Evolutionary conservation across 345 rosid species (phyloP), one percentile per base, ranked within the genome.

Genomic region (Hibiscus trionum): DNA sequence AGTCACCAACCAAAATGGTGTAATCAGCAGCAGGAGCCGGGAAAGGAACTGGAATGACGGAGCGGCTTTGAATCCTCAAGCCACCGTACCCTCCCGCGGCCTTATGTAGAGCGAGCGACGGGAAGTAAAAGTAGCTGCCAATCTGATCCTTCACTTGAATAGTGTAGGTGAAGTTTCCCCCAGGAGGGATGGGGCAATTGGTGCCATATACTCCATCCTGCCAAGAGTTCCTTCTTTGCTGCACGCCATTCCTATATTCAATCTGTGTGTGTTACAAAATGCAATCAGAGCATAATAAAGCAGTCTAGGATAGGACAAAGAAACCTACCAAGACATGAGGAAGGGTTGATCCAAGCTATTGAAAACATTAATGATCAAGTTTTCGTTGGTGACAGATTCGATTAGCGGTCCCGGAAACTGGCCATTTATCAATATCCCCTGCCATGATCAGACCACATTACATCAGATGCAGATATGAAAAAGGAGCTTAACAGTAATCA

Each of bases 331-430:
- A 71, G 97, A 91, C 74, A 94, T 39, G 71, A 94, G 88, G 81
- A 94, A 90, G 66, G 96, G 93, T 74, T 90, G 93, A 66, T 91
- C 92, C 87, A 94, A 84, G 82, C 87, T 81, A 77, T 94, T 94
- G 86, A 84, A 87, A 71, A 94, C 96, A 81, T 80, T 90, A 75
- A 94, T 77, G 78, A 94, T 81, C 77, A 94, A 77, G 85, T 94
- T 91, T 31, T 94, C 97, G 60, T 94, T 94, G 52, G 97, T 94
- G 60, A 88, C 96, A n/a, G 88, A 74, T 71, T 90, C 88, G 58
- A 94, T 80, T 70, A 80, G 84, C 21, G 98, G 98, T 72, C 98
- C 98, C 33, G 98, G 98, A 82, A 91, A 94, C 72, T 90, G 85
- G 52, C 98, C 91, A 62, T 94, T 91, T 52, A 94, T 91, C 80